Evolutionary conservation across 2,329 filamentous ascomycete species (phyloP), one percentile per base, ranked within the genome.

Genomic region (Trichoderma koningiopsis): DNA sequence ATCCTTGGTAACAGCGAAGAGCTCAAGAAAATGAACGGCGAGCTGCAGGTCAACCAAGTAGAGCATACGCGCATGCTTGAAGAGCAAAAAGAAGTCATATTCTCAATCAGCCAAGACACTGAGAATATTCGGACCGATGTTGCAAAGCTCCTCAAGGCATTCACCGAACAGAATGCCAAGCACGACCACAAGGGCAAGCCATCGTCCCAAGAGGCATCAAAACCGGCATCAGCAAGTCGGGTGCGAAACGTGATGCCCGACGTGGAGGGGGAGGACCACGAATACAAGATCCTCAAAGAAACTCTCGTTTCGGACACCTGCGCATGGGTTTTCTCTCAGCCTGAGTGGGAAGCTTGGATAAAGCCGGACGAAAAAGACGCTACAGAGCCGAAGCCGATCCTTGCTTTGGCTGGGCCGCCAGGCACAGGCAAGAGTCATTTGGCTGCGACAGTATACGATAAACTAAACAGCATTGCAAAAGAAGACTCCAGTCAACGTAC

Each of bases 401-500:
- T 81, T 1, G 76, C 75, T n/a, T 70, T 81, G 4, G 70, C 71
- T 0, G 77, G 76, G 2, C 62, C 71, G 0, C 73, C 77, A 1
- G 79, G 79, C 1, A 72, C 74, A 0, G 79, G 79, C 0, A 81
- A 81, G 47, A 78, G 78, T 16, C 75, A 78, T 13, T 62, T 81
- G 0, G 77, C 75, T 0, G 74, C 75, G 0, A 64, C 69, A 0
- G 27, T 77, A 0, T 70, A 75, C n/a, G 74, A 76, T 43, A 73
- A 65, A 10, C 61, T 78, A 2, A 56, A 66, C 0, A 52, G 71
- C 0, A 49, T 69, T 11, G 73, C 71, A 0, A 31, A 56, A 0
- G 71, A 72, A 0, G 74, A 77, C 19, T 29, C 73, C 2, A 43
- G 68, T 0, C 66, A 70, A 0, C 69, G 69, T 31, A 74, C 74